Conservation (phyloP, 2,329 filamentous ascomycete species). For the Lanzia echinophila region DNA sequence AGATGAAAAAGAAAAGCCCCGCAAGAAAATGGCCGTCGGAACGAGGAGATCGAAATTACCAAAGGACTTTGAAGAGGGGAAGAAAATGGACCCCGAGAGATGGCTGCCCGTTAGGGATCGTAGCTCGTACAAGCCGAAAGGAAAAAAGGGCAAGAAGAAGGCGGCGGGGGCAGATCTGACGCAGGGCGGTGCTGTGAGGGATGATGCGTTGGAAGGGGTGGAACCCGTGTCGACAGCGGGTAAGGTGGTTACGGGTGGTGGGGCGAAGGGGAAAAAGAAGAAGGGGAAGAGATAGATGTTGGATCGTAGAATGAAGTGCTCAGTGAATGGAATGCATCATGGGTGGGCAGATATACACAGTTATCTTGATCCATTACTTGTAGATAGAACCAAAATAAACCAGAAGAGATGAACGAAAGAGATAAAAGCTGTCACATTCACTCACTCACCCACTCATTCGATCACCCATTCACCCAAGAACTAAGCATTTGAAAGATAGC, state of each 20-base stretch:
- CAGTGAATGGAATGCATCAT: too few species aligned
- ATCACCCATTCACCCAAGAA: too few species aligned
- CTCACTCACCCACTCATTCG: too few species aligned
- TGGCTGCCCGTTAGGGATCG: conserved; percentile 90
- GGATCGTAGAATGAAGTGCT: neutral
- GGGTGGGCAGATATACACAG: too few species aligned
- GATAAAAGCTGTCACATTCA: neutral
- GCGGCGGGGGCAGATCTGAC: conserved; percentile 65
- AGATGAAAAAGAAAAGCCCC: conserved; percentile 37
- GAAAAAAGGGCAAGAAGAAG: conserved; percentile 85
- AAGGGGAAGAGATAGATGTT: conserved; percentile 37
- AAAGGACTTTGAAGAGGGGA: conserved; percentile 68
- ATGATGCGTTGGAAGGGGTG: conserved; percentile 61
- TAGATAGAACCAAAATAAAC: too few species aligned
- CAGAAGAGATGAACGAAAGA: too few species aligned
- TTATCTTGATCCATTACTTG: neutral
- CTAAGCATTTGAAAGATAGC: too few species aligned
- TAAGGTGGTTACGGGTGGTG: conserved; percentile 54
- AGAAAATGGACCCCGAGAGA: conserved; percentile 79
- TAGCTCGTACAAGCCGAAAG: conserved; percentile 82
- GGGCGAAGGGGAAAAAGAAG: conserved; percentile 31
- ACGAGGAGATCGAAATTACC: conserved; percentile 56
- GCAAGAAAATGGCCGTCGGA: conserved; percentile 10
- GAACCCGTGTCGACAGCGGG: conserved; percentile 50
- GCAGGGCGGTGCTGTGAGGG: conserved; percentile 76